phyloP scores from a whole-genome alignment of 2,329 filamentous ascomycete species.

The Tolypocladium capitatum region DNA sequence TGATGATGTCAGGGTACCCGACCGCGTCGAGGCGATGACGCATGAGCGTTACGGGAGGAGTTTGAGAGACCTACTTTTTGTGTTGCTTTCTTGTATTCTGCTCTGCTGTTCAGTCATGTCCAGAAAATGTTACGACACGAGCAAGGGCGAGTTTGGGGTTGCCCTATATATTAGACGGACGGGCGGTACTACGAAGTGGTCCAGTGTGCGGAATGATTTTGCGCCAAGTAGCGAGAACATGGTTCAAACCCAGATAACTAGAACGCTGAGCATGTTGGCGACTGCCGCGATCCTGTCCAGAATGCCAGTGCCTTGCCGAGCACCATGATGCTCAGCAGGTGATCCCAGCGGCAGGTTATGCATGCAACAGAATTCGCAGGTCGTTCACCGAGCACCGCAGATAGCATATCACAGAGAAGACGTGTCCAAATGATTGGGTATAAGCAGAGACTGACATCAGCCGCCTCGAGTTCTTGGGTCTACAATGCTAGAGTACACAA shows the following conservation, averaged over 20 bases:
- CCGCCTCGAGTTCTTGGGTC: constrained; percentile 36
- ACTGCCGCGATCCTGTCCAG: not conserved
- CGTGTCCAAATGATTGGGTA: constrained; percentile 12
- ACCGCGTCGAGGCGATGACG: constrained; percentile 3
- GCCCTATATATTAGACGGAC: not conserved
- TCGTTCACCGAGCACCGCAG: not conserved
- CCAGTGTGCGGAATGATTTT: not conserved
- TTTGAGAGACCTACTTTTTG: constrained; percentile 6
- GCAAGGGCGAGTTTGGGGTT: not conserved
- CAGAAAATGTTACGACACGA: constrained; percentile 1
- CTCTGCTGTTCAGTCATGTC: constrained; percentile 2
- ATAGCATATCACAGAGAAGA: not conserved
- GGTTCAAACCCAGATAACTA: not conserved
- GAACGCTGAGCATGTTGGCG: not conserved
- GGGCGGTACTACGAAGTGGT: not conserved
- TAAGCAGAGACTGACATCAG: constrained; percentile 20
- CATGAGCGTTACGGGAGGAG: constrained; percentile 11
- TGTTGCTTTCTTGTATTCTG: constrained; percentile 5
- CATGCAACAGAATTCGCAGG: not conserved
- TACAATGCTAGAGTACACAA: constrained; percentile 61
- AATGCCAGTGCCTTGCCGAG: not conserved
- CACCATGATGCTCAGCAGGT: not conserved
- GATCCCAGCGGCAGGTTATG: not conserved
- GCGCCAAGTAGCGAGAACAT: not conserved
- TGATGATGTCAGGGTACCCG: not conserved